Conservation (phyloP, 2,329 filamentous ascomycete species). For the Fusarium tuaranense region DNA sequence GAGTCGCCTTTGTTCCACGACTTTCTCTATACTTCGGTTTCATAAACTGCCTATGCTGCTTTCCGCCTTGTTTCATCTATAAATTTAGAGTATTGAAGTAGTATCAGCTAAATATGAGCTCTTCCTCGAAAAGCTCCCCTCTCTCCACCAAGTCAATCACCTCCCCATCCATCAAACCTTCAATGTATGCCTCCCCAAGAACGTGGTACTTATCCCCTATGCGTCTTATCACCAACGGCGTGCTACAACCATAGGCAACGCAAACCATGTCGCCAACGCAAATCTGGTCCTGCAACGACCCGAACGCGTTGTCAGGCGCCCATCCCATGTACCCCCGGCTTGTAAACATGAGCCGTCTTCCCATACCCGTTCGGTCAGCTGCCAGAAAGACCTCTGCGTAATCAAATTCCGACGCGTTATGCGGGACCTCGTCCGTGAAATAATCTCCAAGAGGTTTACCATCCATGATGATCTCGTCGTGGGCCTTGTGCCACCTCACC, state of each 20-base stretch:
- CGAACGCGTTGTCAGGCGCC: constrained; percentile 20
- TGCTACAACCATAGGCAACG: constrained; percentile 22
- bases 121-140: constrained; percentile 8
- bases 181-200: constrained; percentile 24
- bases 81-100: neutral
- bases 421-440: constrained; percentile 16
- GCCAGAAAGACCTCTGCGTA: constrained; percentile 19
- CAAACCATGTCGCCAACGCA: constrained; percentile 13
- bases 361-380: constrained; percentile 15
- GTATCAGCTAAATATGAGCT: constrained; percentile 2
- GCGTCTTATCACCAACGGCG: constrained; percentile 9
- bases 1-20: neutral
- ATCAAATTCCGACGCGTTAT: constrained; percentile 14
- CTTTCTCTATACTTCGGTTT: neutral
- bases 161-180: constrained; percentile 26
- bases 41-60: neutral
- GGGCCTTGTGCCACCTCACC: constrained; percentile 9
- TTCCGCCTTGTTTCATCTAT: neutral
- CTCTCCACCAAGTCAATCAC: constrained; percentile 1
- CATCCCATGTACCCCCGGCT: constrained; percentile 19
- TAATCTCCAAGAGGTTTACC: constrained; percentile 1
- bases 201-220: constrained; percentile 7
- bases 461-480: constrained; percentile 10
- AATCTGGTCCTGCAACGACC: constrained; percentile 8
- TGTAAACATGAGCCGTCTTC: constrained; percentile 22